Evolutionary conservation across 805 yeast genomes (phyloP), one percentile per base, ranked within the genome.

Genomic region (Debaryomyces castellii): DNA sequence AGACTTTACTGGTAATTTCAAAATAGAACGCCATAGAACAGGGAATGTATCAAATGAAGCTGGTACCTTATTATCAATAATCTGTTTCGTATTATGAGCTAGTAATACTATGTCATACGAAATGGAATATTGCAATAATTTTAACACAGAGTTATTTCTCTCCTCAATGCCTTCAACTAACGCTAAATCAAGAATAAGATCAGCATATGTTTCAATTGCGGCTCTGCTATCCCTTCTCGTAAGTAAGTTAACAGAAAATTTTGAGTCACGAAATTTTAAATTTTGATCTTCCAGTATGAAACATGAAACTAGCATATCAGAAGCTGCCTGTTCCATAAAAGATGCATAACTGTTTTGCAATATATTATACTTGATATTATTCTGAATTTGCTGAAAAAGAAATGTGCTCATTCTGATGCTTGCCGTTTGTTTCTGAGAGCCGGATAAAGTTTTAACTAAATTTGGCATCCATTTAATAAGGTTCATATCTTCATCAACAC

Each of bases 401-500:
- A 69, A 74, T 39, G 73, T 68, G 9, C 83, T 77, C 4, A 81
- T 60, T 42, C 76, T 77, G 38, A 81, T 76, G 2, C 77, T 76
- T 42, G 81, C 71, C 35, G 79, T 80, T 30, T 79, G 79, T 41
- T 68, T 68, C 48, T 81, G 83, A 0, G 84, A 63, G 1, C 69
- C 67, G 1, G 73, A 58, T 28, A 83, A 59, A 2, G 82, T 64
- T 12, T 63, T 60, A 39, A 69, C 60, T 30, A 81, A 69, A 1
- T 74, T 63, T 18, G 63, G 58, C 28, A 81, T 74, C 91, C 91
- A 85, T n/a, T 69, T 62, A 2, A 79, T 55, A 45, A 81, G 50
- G 55, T 81, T 82, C 4, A 71, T 53, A 6, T 76, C 53, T 8
- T 30, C 39, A 12, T 64, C 61, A 3, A 53, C 37, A 8, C 63